Evolutionary conservation across 2,329 filamentous ascomycete genomes (phyloP).

Genomic region (Fusarium nurragi): DNA sequence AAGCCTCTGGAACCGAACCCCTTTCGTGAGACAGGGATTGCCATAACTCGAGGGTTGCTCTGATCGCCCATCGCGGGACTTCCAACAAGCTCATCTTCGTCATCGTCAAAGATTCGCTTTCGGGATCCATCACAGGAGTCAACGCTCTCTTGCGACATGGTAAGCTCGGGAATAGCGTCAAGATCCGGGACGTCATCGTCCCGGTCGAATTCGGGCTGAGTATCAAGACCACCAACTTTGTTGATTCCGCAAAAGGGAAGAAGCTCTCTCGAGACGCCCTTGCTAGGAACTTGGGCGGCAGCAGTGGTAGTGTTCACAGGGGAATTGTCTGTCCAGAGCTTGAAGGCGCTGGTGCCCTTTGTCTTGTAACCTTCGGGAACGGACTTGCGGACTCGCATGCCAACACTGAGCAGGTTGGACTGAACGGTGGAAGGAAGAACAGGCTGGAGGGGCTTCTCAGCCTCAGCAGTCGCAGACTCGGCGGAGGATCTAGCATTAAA

Average conservation of each 20-base stretch:
- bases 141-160: slow-evolving; percentile 65
- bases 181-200: slow-evolving; percentile 47
- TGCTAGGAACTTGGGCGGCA: slow-evolving; percentile 30
- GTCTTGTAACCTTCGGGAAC: slow-evolving; percentile 96
- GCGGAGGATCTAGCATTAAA: slow-evolving; percentile 56
- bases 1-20: slow-evolving; percentile 29
- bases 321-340: slow-evolving; percentile 58
- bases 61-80: slow-evolving; percentile 53
- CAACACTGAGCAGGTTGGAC: slow-evolving; percentile 86
- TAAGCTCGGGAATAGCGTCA: slow-evolving; percentile 59
- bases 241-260: slow-evolving; percentile 83
- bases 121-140: slow-evolving; percentile 46
- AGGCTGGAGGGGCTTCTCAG: slow-evolving; percentile 50
- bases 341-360: slow-evolving; percentile 58
- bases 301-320: slow-evolving; percentile 23
- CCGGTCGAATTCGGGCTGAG: slow-evolving; percentile 60
- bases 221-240: slow-evolving; percentile 74
- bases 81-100: slow-evolving; percentile 50
- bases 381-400: slow-evolving; percentile 93
- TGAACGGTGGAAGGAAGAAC: slow-evolving; percentile 73
- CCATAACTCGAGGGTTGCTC: slow-evolving; percentile 57
- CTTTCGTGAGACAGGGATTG: slow-evolving; percentile 56
- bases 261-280: slow-evolving; percentile 65
- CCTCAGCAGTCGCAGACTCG: slow-evolving; percentile 44
- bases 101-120: slow-evolving; percentile 62